Evolutionary conservation across 164 flowering plant species (phyloP).

Genomic region (Kingdonia uniflora): DNA sequence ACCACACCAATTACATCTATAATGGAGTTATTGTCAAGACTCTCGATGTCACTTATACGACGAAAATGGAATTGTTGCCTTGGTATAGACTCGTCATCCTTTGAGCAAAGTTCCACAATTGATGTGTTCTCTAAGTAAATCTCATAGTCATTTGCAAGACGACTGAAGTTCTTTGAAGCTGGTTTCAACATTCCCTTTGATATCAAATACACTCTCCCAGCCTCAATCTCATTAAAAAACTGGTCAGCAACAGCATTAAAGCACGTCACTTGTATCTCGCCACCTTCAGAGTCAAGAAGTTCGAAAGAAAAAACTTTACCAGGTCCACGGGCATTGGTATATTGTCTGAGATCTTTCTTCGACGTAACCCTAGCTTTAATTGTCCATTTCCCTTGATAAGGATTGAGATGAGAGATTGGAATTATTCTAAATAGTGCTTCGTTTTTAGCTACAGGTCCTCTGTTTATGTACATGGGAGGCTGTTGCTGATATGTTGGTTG

Average conservation of each 20-base stretch:
- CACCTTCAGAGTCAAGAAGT: slow-evolving; percentile 90
- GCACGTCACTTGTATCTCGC: slow-evolving; percentile 91
- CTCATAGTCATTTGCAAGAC: slow-evolving; percentile 69
- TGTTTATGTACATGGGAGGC: slow-evolving; percentile 56
- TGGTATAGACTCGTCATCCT: slow-evolving; percentile 72
- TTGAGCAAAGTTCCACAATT: slow-evolving; percentile 55
- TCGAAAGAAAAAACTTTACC: slow-evolving; percentile 94
- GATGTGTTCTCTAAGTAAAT: slow-evolving; percentile 59
- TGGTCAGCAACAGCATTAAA: slow-evolving; percentile 88
- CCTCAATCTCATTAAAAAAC: slow-evolving; percentile 68
- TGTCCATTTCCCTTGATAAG: slow-evolving; percentile 88
- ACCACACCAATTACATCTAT: slow-evolving; percentile 88
- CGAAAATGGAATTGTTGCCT: slow-evolving; percentile 74
- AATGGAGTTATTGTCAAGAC: slow-evolving; percentile 51
- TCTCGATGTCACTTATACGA: slow-evolving; percentile 64
- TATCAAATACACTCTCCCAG: slow-evolving; percentile 69
- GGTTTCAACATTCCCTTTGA: slow-evolving; percentile 73
- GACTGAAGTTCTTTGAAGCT: slow-evolving; percentile 75
- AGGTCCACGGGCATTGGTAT: slow-evolving; percentile 70
- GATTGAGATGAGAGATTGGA: slow-evolving; percentile 87
- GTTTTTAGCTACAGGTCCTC: slow-evolving; percentile 77
- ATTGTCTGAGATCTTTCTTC: slow-evolving; percentile 69
- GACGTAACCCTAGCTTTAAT: slow-evolving; percentile 90
- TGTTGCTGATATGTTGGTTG: slow-evolving; percentile 44
- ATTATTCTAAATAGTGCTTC: slow-evolving; percentile 72